A percentile compares a stretch with the other conserved stretches of the same genome.
These are phyloP conservation scores for Elymus sibiricus DNA, from an alignment of 176 grass and related monocot species.

Conservation along the genomic window DNA sequence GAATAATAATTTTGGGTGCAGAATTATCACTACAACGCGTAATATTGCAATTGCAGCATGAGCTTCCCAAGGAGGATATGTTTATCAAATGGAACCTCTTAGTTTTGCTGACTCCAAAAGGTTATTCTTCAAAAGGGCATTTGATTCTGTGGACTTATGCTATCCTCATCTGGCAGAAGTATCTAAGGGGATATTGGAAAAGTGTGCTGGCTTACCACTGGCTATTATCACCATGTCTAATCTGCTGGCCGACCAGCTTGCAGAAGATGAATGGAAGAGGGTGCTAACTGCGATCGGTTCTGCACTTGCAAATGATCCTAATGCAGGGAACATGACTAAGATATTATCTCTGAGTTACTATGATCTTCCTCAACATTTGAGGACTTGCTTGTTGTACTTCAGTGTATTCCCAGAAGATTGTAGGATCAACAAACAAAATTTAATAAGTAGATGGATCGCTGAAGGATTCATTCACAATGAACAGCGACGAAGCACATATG, in stretches of 20 bases:
- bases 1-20: neutral
- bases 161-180: neutral
- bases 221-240: neutral
- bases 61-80: neutral
- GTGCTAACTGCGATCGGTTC: neutral
- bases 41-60: neutral
- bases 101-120: neutral
- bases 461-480: neutral
- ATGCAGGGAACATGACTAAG: neutral
- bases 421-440: neutral
- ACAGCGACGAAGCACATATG: neutral
- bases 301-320: neutral
- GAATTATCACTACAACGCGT: neutral
- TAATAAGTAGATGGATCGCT: slow-evolving; percentile 6
- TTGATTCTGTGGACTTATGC: neutral
- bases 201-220: neutral
- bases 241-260: neutral
- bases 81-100: neutral
- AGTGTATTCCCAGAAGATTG: neutral
- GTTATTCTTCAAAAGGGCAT: neutral
- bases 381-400: neutral
- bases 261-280: neutral
- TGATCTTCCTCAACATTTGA: neutral
- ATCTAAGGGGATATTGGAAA: neutral
- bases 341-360: neutral